phyloP scores from a whole-genome alignment of 306 rosid species.

The Cajanus cajan region DNA sequence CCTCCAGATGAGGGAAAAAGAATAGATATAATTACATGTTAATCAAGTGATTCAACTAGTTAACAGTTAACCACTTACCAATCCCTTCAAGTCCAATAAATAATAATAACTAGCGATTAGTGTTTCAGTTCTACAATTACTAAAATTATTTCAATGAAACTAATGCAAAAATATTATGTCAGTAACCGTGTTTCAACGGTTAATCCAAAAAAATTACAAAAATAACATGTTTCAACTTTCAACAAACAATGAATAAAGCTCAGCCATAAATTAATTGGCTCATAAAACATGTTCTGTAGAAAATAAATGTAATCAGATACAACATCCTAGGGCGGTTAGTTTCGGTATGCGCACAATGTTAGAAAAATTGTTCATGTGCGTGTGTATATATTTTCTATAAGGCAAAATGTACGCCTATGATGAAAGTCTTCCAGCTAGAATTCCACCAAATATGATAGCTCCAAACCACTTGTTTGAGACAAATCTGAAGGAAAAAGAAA shows the following conservation, averaged over 20 bases:
- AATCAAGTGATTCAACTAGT: slow-evolving; percentile 4
- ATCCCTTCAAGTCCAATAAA: slow-evolving; percentile 1
- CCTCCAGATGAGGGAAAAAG: not conserved
- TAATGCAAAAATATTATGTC: not conserved
- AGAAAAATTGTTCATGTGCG: not conserved
- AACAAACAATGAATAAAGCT: not conserved
- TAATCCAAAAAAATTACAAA: slow-evolving; percentile 2
- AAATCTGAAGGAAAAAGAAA: slow-evolving; percentile 50
- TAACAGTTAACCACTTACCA: not conserved
- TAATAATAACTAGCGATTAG: not conserved
- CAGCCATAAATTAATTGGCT: not conserved
- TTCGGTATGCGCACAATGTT: not conserved
- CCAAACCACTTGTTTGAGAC: slow-evolving; percentile 97
- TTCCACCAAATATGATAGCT: slow-evolving; percentile 78
- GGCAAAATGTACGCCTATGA: slow-evolving; percentile 44
- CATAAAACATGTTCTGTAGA: not conserved
- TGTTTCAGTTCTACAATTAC: slow-evolving; percentile 2
- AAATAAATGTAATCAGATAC: not conserved
- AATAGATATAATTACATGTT: not conserved
- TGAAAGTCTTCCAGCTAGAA: slow-evolving; percentile 62
- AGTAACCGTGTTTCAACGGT: slow-evolving; percentile 11
- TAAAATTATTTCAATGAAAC: not conserved
- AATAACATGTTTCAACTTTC: not conserved
- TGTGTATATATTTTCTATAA: not conserved
- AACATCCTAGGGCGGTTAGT: not conserved